phyloP scores from a whole-genome alignment of 2,329 filamentous ascomycete species.

The Dothiorella sarmentorum region DNA sequence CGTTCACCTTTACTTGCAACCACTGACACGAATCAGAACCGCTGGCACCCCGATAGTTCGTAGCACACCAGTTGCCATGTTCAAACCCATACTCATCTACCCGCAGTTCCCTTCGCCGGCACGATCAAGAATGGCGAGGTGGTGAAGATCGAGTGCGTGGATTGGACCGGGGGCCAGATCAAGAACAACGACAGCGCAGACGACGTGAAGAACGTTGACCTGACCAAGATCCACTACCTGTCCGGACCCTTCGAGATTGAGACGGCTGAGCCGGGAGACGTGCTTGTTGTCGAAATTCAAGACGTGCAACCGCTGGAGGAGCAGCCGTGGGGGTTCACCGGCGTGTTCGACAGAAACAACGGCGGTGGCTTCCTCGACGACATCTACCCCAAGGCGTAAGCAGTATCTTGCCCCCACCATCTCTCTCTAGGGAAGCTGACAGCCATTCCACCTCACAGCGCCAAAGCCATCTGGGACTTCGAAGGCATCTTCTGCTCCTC shows the following conservation, averaged over 20 bases:
- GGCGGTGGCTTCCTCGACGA: conserved; percentile 88
- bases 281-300: conserved; percentile 84
- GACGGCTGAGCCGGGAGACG: conserved; percentile 77
- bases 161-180: conserved; percentile 75
- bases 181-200: conserved; percentile 87
- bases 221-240: conserved; percentile 82
- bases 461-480: conserved; percentile 74
- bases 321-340: conserved; percentile 86
- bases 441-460: conserved; percentile 49
- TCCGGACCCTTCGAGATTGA: conserved; percentile 87
- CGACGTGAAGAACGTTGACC: conserved; percentile 78
- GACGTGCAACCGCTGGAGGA: conserved; percentile 87
- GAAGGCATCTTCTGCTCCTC: conserved; percentile 78
- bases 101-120: conserved; percentile 67
- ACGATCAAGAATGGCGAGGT: conserved; percentile 79
- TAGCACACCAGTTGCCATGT: conserved; percentile 1
- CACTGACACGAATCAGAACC: conserved; percentile 57
- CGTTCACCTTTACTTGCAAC: not conserved
- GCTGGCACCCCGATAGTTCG: conserved; percentile 88
- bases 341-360: conserved; percentile 74
- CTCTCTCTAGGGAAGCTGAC: not conserved
- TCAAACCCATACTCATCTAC: not conserved
- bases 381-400: conserved; percentile 76
- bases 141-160: conserved; percentile 89
- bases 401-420: conserved; percentile 2